A percentile compares a stretch with the other conserved stretches of the same genome.
These are phyloP conservation scores for Syzygium jambos DNA, from an alignment of 345 rosid genomes.

Conservation along the genomic window DNA sequence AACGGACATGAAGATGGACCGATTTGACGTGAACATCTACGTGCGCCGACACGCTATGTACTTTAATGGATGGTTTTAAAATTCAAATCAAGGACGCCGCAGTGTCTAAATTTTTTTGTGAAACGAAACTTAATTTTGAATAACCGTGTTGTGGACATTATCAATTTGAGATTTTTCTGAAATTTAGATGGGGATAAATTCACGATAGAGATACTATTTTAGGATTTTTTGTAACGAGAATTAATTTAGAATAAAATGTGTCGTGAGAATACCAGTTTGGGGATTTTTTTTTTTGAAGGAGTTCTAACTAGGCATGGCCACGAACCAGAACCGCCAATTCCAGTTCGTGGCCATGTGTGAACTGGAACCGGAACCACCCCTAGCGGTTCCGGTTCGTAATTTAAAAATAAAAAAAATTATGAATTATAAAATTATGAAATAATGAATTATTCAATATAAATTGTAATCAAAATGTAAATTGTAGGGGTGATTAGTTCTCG, in stretches of 20 bases:
- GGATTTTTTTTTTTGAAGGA: background rate
- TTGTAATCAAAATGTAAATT: too few relatives aligned
- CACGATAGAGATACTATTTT: background rate
- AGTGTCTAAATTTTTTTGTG: background rate
- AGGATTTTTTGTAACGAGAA: background rate
- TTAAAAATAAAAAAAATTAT: too few relatives aligned
- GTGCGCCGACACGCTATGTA: rapidly evolving
- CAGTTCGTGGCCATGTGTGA: too few relatives aligned
- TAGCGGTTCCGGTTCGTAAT: too few relatives aligned
- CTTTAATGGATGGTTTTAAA: background rate
- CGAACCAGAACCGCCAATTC: too few relatives aligned
- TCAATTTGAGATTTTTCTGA: background rate
- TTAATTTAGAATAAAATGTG: background rate
- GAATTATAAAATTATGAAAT: too few relatives aligned
- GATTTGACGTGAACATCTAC: too few relatives aligned
- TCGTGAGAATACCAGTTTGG: background rate
- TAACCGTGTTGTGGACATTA: background rate
- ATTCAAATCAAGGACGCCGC: background rate
- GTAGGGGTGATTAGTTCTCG: too few relatives aligned
- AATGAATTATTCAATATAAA: too few relatives aligned
- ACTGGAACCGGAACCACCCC: too few relatives aligned
- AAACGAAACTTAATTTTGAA: background rate
- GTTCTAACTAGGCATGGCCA: too few relatives aligned
- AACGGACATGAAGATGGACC: background rate
- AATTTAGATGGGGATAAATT: background rate